Evolutionary conservation across 306 rosid species (phyloP).

Genomic region (Vigna trinervia): DNA sequence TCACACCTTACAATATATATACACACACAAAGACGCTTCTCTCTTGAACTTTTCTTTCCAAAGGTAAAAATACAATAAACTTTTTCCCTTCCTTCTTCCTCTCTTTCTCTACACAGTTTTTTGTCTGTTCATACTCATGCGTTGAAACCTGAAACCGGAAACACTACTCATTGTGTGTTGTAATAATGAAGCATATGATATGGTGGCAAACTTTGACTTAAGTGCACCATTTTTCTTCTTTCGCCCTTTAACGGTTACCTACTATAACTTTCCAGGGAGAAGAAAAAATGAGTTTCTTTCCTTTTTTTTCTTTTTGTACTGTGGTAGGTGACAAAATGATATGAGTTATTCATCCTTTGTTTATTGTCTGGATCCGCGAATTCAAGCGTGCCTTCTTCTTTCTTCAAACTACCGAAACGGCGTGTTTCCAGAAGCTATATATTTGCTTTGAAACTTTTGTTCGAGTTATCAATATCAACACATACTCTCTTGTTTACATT

Average conservation of each 20-base stretch:
- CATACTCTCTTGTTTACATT: neutral
- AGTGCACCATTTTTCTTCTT: conserved; percentile 27
- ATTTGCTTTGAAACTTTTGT: neutral
- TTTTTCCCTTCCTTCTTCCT: neutral
- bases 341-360: neutral
- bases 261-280: neutral
- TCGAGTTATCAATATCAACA: neutral
- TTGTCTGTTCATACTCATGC: neutral
- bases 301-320: neutral
- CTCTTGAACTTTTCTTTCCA: neutral
- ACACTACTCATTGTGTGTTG: neutral
- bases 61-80: neutral
- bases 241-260: neutral
- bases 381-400: conserved; percentile 5
- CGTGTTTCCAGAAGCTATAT: neutral
- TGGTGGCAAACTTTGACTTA: conserved; percentile 21
- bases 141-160: neutral
- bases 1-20: too few species aligned
- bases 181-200: neutral
- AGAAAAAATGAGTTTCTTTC: neutral
- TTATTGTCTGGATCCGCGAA: conserved; percentile 23
- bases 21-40: neutral
- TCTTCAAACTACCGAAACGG: neutral
- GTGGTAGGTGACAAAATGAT: conserved; percentile 21
- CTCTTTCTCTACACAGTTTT: neutral